A percentile compares a stretch with the other conserved stretches of the same genome.
These are phyloP conservation scores for Geranomyces variabilis DNA, from an alignment of 192 early-diverging fungal species.

Conservation along the genomic window DNA sequence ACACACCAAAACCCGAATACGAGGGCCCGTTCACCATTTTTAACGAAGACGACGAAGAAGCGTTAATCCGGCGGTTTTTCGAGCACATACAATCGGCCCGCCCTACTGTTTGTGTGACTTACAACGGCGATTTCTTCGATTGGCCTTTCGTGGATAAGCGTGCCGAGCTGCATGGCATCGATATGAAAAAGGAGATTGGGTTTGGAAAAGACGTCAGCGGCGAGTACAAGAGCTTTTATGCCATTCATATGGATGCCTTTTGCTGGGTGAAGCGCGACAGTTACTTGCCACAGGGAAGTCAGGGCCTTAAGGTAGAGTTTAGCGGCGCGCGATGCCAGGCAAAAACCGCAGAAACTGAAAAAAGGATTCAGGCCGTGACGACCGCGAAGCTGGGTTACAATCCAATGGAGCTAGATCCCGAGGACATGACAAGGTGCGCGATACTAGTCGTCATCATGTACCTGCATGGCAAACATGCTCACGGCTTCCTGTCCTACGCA, in stretches of 20 bases:
- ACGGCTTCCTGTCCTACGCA: constrained; percentile 19
- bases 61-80: constrained; percentile 84
- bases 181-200: constrained; percentile 90
- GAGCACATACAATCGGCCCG: constrained; percentile 81
- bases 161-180: constrained; percentile 77
- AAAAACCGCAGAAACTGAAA: not conserved
- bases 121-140: constrained; percentile 99
- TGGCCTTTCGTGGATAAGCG: constrained; percentile 95
- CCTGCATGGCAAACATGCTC: not conserved
- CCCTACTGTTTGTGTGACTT: constrained; percentile 91
- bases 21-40: constrained; percentile 95
- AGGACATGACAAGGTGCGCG: constrained; percentile 88
- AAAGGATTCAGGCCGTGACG: constrained; percentile 72
- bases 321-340: not conserved
- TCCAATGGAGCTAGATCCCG: constrained; percentile 97
- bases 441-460: not conserved
- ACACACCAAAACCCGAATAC: constrained; percentile 94
- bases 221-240: constrained; percentile 86
- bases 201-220: constrained; percentile 77
- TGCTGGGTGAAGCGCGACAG: constrained; percentile 99
- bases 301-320: constrained; percentile 77
- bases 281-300: constrained; percentile 95
- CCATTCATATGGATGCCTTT: constrained; percentile 94
- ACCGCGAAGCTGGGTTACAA: constrained; percentile 96
- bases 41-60: constrained; percentile 87